Evolutionary conservation across 2,329 filamentous ascomycete genomes (phyloP), one percentile per base, ranked within the genome.

Genomic region (Trichoderma atroviride): DNA sequence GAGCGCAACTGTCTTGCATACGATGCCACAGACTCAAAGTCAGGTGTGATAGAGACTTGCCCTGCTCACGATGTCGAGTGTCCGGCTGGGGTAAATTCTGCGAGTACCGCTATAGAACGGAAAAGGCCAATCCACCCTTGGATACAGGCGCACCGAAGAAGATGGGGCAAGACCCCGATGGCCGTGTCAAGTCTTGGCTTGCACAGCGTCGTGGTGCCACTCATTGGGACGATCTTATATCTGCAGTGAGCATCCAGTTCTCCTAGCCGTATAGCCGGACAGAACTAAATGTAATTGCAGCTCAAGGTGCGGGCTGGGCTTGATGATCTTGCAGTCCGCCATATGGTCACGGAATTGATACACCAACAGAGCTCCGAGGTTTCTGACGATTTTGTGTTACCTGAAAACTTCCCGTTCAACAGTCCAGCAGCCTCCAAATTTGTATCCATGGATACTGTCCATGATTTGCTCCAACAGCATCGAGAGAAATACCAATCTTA

Each of bases 11-110:
- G 1, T 59, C 56, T 40, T 59, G 56, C 14, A 59, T 40, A 59
- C 56, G 56, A 40, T 59, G 56, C 35, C 56, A 40, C 27, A 33
- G 56, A 40, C 56, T 59, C 56, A 59, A 59, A 14, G 56, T 40
- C 22, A 59, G 37, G 22, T 59, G 56, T 29, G 56, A 59, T 24
- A 59, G 37, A 35, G 56, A 37, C 22, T 16, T 59, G 2, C 56
- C 56, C 35, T 59, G 56, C 16, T 59, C 33, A 13, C n/a, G 56
- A 40, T 59, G 56, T 16, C 56, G 56, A 22, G 14, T 40, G 14
- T 59, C 56, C 16, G 56, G 56, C 33, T 59, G 35, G 33, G 56
- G 56, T 13, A 50, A 50, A 24, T 50, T 24, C 13, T 50, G 47
- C 22, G 47, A 50, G 10, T 50, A 24, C 47, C 47, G 22, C 47